Evolutionary conservation across 768 basidiomycete genomes (phyloP), one percentile per base, ranked within the genome.

Genomic region (Leucocoprinus birnbaumii): DNA sequence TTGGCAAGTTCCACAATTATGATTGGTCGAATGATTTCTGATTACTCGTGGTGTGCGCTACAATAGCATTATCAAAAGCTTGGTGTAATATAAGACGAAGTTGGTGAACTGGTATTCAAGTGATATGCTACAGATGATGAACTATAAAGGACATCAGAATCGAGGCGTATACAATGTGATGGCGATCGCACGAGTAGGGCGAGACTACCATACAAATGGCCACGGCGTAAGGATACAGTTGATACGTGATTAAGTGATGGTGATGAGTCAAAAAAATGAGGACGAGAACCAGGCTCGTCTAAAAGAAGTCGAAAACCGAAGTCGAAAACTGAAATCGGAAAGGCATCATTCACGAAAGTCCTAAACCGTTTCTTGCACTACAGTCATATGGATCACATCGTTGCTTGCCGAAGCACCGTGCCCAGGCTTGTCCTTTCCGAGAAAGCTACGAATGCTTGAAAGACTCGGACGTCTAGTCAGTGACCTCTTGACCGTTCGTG

Each of bases 351-450:
- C 25, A 34, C 13, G 22, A 26, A 13, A 1, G 2, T 16, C 18
- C 24, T 61, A 73, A 27, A 63, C 65, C 10, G 68, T 71, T 56
- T 79, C 78, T 51, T 71, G 72, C 25, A 76, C 71, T 38, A 77
- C 70, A 1, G 75, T 73, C 75, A 79, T 75, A 59, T 72, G 72
- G 40, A 80, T 68, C 51, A 68, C 64, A 59, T 75, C 72, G n/a
- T 35, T 55, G 7, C 51, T 48, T n/a, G 66, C 57, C 2, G 51
- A 9, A 41, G 55, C 55, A 26, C 38, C 60, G 22, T 62, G 53
- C 19, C 59, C 58, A 25, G 63, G 31, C 16, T 65, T 61, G 47
- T 71, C 69, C 41, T 58, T 55, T 34, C 67, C 68, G 58, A 64
- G 62, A 37, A 50, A 66, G 48, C 59, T 58, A 25, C 65, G 64